phyloP scores from a whole-genome alignment of 495 filamentous ascomycete genomes.

The Neohortaea acidophila region DNA sequence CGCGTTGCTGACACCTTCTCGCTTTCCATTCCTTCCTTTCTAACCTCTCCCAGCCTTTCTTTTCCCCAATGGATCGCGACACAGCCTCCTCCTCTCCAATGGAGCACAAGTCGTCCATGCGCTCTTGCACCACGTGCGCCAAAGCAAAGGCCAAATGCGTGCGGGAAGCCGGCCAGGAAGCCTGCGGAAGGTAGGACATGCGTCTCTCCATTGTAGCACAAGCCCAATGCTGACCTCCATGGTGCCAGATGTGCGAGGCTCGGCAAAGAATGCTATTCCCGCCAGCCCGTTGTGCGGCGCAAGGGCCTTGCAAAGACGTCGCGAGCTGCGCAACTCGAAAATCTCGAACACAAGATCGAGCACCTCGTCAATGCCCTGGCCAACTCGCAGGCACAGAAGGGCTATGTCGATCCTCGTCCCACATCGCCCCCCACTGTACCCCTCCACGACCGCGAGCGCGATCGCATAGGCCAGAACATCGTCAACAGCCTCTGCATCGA shows the following conservation, averaged over 20 bases:
- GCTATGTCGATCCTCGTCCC: too few relatives aligned
- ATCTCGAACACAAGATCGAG: slow-evolving; percentile 39
- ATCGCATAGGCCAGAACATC: too few relatives aligned
- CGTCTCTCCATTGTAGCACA: background rate
- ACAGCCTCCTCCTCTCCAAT: too few relatives aligned
- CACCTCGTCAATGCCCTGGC: slow-evolving; percentile 34
- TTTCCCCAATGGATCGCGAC: too few relatives aligned
- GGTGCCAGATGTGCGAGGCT: slow-evolving; percentile 11
- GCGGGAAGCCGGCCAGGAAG: background rate
- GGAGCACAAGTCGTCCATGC: slow-evolving; percentile 1
- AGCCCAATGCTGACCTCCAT: background rate
- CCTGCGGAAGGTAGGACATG: slow-evolving; percentile 12
- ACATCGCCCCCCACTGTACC: too few relatives aligned
- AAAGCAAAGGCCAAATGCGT: slow-evolving; percentile 19
- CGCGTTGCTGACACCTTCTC: too few relatives aligned
- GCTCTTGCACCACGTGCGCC: slow-evolving; percentile 14
- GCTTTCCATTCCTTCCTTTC: too few relatives aligned
- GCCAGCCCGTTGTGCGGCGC: slow-evolving; percentile 8
- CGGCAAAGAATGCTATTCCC: slow-evolving; percentile 11
- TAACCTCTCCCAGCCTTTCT: too few relatives aligned
- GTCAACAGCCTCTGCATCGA: too few relatives aligned
- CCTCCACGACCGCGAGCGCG: too few relatives aligned
- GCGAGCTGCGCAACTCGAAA: slow-evolving; percentile 19
- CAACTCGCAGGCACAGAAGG: slow-evolving; percentile 7
- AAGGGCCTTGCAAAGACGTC: slow-evolving; percentile 10